Conservation (phyloP, 768 basidiomycete genomes). For the Mycena crocata region DNA sequence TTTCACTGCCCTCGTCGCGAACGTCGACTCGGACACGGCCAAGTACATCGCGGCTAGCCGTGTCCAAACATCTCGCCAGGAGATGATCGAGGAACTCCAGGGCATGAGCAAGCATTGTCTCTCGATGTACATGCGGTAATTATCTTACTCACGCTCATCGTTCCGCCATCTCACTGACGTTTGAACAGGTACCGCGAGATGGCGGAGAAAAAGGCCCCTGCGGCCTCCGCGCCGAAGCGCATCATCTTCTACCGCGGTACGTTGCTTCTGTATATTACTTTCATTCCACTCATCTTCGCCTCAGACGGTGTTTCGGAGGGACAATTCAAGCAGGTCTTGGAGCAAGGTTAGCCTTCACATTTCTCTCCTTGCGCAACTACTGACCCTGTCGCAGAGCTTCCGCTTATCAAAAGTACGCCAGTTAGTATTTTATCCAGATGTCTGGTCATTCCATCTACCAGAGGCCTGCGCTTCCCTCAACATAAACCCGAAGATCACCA, state of each 20-base stretch:
- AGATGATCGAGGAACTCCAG: background rate
- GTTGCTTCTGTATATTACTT: slow-evolving; percentile 32
- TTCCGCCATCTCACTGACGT: no score
- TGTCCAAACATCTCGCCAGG: slow-evolving; percentile 14
- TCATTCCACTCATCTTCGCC: slow-evolving; percentile 38
- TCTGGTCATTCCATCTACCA: slow-evolving; percentile 41
- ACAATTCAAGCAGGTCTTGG: slow-evolving; percentile 65
- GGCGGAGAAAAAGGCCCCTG: slow-evolving; percentile 63
- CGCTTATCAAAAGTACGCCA: slow-evolving; percentile 64
- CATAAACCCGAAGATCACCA: slow-evolving; percentile 75
- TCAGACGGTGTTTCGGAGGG: slow-evolving; percentile 67
- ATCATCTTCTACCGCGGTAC: slow-evolving; percentile 83
- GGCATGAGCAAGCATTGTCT: slow-evolving; percentile 59
- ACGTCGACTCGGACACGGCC: slow-evolving; percentile 79
- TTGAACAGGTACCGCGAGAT: slow-evolving; percentile 62
- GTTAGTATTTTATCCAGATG: slow-evolving; percentile 15
- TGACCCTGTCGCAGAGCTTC: slow-evolving; percentile 59
- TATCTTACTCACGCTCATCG: no score
- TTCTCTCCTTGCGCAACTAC: background rate
- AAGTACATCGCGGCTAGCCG: slow-evolving; percentile 68
- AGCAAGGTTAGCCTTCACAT: slow-evolving; percentile 54
- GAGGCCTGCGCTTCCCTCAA: slow-evolving; percentile 69
- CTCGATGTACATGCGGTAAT: slow-evolving; percentile 59
- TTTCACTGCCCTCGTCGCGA: slow-evolving; percentile 83
- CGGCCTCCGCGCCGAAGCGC: slow-evolving; percentile 64